These are phyloP conservation scores for Pythium insidiosum DNA, from an alignment of 352 stramenopile genomes.

Conservation along the genomic window DNA sequence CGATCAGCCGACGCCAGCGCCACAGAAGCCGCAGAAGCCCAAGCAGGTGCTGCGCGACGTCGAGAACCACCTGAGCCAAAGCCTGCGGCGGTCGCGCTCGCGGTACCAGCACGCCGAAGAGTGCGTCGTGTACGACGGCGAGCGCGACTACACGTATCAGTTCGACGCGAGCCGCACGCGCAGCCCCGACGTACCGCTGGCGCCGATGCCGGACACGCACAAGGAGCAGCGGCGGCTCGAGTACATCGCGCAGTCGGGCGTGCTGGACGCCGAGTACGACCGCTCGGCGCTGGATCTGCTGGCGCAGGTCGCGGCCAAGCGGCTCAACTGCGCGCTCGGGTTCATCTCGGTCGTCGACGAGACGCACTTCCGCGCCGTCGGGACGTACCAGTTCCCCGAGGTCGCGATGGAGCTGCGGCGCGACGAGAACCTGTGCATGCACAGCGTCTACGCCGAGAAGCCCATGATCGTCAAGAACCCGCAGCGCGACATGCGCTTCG, in stretches of 20 bases:
- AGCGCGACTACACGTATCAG: constrained; percentile 40
- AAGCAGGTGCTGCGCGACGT: constrained; percentile 27
- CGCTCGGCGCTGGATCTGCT: constrained; percentile 39
- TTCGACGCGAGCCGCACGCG: constrained; percentile 26
- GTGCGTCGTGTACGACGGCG: constrained; percentile 19
- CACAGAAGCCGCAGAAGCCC: constrained; percentile 12
- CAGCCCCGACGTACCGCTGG: constrained; percentile 33
- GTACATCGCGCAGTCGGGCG: constrained; percentile 34
- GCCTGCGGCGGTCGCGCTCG: constrained; percentile 21
- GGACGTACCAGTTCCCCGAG: constrained; percentile 31
- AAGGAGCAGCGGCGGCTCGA: constrained; percentile 38
- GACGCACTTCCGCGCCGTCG: constrained; percentile 37
- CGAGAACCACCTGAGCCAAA: constrained; percentile 31
- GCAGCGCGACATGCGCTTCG: constrained; percentile 53
- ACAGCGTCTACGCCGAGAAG: constrained; percentile 49
- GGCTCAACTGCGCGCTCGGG: constrained; percentile 43
- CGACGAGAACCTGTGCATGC: constrained; percentile 49
- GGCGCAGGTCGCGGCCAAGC: constrained; percentile 38
- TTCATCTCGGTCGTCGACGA: constrained; percentile 55
- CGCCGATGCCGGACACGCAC: constrained; percentile 21
- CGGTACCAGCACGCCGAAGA: constrained; percentile 7
- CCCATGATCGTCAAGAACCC: constrained; percentile 59
- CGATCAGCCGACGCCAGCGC: constrained; percentile 1
- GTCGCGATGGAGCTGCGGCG: constrained; percentile 21
- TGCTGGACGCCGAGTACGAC: constrained; percentile 34